These are phyloP conservation scores for Pleurotus pulmonarius DNA, from an alignment of 768 basidiomycete genomes.

Conservation along the genomic window DNA sequence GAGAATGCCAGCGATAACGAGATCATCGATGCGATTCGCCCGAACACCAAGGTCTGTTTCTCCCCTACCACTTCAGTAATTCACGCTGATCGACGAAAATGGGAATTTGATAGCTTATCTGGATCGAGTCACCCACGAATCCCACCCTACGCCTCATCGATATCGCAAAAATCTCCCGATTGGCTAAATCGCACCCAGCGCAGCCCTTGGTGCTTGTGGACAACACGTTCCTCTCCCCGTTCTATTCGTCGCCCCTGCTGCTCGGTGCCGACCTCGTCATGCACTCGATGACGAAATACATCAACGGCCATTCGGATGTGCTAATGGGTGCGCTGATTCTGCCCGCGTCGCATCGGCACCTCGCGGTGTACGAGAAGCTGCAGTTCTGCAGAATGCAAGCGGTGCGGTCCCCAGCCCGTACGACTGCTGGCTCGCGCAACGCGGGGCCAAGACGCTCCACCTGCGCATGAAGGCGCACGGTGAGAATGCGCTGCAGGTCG, in stretches of 20 bases:
- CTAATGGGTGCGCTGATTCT: slow-evolving; percentile 84
- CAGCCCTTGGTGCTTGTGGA: slow-evolving; percentile 84
- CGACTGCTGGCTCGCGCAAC: slow-evolving; percentile 87
- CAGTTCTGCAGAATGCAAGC: slow-evolving; percentile 88
- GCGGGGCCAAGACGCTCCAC: slow-evolving; percentile 88
- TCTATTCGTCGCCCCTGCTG: slow-evolving; percentile 83
- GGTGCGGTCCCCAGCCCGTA: slow-evolving; percentile 83
- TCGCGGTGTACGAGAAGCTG: slow-evolving; percentile 47
- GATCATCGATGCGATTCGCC: slow-evolving; percentile 59
- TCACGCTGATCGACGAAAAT: background rate
- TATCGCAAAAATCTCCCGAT: slow-evolving; percentile 62
- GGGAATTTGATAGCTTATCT: slow-evolving; percentile 59
- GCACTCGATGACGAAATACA: slow-evolving; percentile 85
- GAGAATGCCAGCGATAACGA: slow-evolving; percentile 64
- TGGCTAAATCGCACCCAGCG: slow-evolving; percentile 61
- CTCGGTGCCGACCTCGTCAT: slow-evolving; percentile 83
- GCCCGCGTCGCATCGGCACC: slow-evolving; percentile 40
- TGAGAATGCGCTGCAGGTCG: slow-evolving; percentile 73
- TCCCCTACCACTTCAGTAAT: background rate
- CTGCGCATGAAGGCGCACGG: slow-evolving; percentile 89
- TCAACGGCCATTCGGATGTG: slow-evolving; percentile 93
- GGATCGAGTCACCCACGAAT: slow-evolving; percentile 96
- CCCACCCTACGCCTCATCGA: slow-evolving; percentile 87
- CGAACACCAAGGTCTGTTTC: slow-evolving; percentile 74
- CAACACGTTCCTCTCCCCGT: slow-evolving; percentile 93